phyloP scores from a whole-genome alignment of 495 filamentous ascomycete species.

The Penicillium taxi region DNA sequence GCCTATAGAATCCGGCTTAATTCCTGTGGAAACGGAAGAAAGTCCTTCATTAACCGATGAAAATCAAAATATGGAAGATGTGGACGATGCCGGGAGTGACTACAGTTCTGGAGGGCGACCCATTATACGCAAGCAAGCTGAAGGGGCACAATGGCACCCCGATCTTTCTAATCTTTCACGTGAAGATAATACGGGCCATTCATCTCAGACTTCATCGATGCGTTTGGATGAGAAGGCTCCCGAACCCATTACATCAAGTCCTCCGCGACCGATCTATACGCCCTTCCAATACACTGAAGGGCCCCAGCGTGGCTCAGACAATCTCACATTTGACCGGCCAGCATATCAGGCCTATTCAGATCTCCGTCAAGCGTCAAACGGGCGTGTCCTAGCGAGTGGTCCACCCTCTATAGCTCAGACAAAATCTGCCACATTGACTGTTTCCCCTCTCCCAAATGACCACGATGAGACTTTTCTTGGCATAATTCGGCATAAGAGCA shows the following conservation, averaged over 20 bases:
- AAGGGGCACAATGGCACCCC: slow-evolving; percentile 8
- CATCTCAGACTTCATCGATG: slow-evolving; percentile 19
- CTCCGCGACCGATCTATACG: slow-evolving; percentile 40
- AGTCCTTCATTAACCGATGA: slow-evolving; percentile 3
- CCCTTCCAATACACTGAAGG: slow-evolving; percentile 43
- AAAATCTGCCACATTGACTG: slow-evolving; percentile 11
- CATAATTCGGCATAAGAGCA: slow-evolving; percentile 40
- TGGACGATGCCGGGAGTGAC: slow-evolving; percentile 18
- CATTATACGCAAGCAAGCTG: slow-evolving; percentile 19
- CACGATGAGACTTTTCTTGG: slow-evolving; percentile 40
- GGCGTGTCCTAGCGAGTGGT: slow-evolving; percentile 36
- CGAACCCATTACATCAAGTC: slow-evolving; percentile 29
- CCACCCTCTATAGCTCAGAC: slow-evolving; percentile 12
- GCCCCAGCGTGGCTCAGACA: slow-evolving; percentile 39
- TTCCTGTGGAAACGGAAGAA: slow-evolving; percentile 28
- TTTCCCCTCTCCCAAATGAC: slow-evolving; percentile 13
- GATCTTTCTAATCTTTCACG: slow-evolving; percentile 9
- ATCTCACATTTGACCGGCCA: slow-evolving; percentile 30
- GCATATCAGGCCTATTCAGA: slow-evolving; percentile 43
- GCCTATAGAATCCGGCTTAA: slow-evolving; percentile 28
- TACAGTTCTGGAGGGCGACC: slow-evolving; percentile 47
- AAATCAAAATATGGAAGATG: slow-evolving; percentile 12
- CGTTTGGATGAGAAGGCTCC: slow-evolving; percentile 16
- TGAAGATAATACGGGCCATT: slow-evolving; percentile 6
- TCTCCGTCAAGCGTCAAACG: slow-evolving; percentile 36